Evolutionary conservation across 805 yeast genomes (phyloP), one percentile per base, ranked within the genome.

Genomic region (Kodamaea sagamina): DNA sequence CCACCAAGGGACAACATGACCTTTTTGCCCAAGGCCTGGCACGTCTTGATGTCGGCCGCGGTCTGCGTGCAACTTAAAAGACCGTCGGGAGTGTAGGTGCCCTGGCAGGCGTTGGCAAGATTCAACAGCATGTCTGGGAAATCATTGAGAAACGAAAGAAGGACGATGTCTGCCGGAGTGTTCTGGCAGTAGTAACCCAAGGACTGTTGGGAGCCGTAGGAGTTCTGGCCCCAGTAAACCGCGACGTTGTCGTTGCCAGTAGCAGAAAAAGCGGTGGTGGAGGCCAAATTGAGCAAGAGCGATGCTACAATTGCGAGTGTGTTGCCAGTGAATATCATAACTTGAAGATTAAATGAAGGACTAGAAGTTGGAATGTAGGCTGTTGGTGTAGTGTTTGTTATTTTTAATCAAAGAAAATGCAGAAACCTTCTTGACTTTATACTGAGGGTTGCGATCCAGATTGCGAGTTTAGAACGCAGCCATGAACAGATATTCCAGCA

Each of bases 11-110:
- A 88, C 7, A 90, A 61, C 27, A 90, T 59, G 2, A 90, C 82
- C 52, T 82, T 84, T 53, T 86, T 86, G 39, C 96, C 97, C n/a
- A 72, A 58, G 1, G 67, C 55, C 66, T 90, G 97, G 68, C 97
- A 90, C 4, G 81, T 72, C 45, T 72, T 57, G 49, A 89, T 89
- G 53, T 86, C 93, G 29, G 70, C 67, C 16, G 75, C 89, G 44
- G 65, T 63, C 9, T 53, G 49, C 17, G 63, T 49, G 36, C 54
- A 50, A 22, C 41, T 42, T 36, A 48, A 41, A 17, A 42, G 39
- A n/a, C 53, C 53, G 10, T 37, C 47, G 12, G 45, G 13, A 24
- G 49, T 48, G 38, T 22, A 39, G 28, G 43, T 32, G 8, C 53
- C 53, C 22, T 34, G 46, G 25, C 54, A 50, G 15, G 47, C 49